Conservation (phyloP, 192 early-diverging fungal genomes). For the Coemansia nantahalensis region DNA sequence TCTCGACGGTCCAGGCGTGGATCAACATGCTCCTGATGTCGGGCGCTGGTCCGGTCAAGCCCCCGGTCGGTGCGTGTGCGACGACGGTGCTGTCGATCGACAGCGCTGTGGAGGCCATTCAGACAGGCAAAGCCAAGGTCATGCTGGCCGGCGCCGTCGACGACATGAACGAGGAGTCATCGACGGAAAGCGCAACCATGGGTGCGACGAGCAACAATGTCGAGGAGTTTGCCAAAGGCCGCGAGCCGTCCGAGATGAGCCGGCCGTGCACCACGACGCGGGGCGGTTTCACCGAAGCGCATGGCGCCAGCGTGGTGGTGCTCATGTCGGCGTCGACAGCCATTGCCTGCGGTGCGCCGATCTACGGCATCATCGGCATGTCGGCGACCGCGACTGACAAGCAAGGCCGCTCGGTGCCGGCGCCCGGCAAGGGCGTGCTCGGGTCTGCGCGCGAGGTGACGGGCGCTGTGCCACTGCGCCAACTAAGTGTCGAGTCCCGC, state of each 20-base stretch:
- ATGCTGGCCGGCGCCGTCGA: conserved; percentile 88
- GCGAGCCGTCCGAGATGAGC: conserved; percentile 86
- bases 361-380: conserved; percentile 82
- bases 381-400: conserved; percentile 91
- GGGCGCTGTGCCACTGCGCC: conserved; percentile 53
- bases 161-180: conserved; percentile 84
- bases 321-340: conserved; percentile 83
- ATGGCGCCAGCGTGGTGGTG: conserved; percentile 84
- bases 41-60: conserved; percentile 81
- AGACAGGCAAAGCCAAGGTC: conserved; percentile 85
- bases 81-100: conserved; percentile 89
- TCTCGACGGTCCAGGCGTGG: conserved; percentile 94
- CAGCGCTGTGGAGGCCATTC: conserved; percentile 82
- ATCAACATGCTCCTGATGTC: conserved; percentile 90
- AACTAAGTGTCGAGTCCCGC: conserved; percentile 83
- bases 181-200: conserved; percentile 93
- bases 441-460: conserved; percentile 77
- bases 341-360: conserved; percentile 84
- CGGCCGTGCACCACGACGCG: conserved; percentile 86
- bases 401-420: conserved; percentile 87
- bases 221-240: conserved; percentile 80
- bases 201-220: conserved; percentile 83
- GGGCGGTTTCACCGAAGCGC: conserved; percentile 88
- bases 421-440: conserved; percentile 88
- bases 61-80: conserved; percentile 78